phyloP scores from a whole-genome alignment of 495 filamentous ascomycete genomes.

The Daldinia grandis region DNA sequence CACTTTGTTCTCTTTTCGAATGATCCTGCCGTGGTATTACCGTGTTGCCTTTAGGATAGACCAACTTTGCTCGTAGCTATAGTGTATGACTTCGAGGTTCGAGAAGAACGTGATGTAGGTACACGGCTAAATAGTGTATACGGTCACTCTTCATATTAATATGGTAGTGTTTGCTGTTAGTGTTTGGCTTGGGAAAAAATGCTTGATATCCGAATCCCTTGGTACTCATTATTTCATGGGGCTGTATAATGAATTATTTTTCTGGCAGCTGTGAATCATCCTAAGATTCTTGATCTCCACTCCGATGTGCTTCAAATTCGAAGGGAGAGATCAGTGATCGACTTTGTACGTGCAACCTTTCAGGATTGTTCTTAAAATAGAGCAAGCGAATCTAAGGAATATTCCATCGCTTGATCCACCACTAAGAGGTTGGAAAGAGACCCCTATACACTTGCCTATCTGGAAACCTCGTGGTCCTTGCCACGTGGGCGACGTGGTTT shows the following conservation, averaged over 20 bases:
- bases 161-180: background rate
- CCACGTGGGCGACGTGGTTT: conserved; percentile 37
- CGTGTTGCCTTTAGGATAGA: background rate
- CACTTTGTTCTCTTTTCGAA: background rate
- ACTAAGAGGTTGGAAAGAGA: background rate
- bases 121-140: background rate
- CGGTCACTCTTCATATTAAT: background rate
- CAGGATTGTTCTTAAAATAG: conserved; percentile 9
- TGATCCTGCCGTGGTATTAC: background rate
- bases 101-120: background rate
- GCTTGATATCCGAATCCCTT: background rate
- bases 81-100: too few species aligned
- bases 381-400: conserved; percentile 10
- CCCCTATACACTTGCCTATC: conserved; percentile 18
- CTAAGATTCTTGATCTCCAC: background rate
- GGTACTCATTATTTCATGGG: background rate
- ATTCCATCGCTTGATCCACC: conserved; percentile 24
- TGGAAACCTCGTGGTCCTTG: conserved; percentile 17
- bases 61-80: too few species aligned
- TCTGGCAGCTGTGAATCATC: conserved; percentile 1
- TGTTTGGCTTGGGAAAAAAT: background rate
- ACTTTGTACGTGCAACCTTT: background rate
- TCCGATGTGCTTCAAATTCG: background rate
- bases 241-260: background rate
- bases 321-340: conserved; percentile 1